These are phyloP conservation scores for Salix exigua DNA, from an alignment of 345 rosid species.

Conservation along the genomic window DNA sequence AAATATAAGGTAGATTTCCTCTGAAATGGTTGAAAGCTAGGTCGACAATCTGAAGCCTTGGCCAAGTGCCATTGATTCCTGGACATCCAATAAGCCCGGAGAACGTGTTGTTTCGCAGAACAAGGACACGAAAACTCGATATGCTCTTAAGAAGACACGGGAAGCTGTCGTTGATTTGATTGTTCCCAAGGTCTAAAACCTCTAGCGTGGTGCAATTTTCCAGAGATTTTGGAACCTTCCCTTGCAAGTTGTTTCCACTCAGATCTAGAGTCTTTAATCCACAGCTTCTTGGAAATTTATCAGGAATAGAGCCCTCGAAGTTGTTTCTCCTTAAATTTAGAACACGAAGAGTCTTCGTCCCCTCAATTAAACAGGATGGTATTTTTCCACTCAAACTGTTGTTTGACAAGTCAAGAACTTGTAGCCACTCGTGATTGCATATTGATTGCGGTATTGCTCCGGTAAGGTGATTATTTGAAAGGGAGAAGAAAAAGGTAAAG, in stretches of 20 bases:
- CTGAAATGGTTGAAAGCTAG: slow-evolving; percentile 32
- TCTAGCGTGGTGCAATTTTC: slow-evolving; percentile 27
- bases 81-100: slow-evolving; percentile 15
- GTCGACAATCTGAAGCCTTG: slow-evolving; percentile 40
- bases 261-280: slow-evolving; percentile 31
- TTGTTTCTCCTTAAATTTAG: slow-evolving; percentile 32
- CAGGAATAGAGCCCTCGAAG: slow-evolving; percentile 16
- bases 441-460: slow-evolving; percentile 38
- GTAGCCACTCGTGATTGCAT: slow-evolving; percentile 19
- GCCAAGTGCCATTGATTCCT: background rate
- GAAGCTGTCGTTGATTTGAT: slow-evolving; percentile 24
- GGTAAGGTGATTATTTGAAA: slow-evolving; percentile 25
- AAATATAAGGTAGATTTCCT: slow-evolving; percentile 13
- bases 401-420: slow-evolving; percentile 34
- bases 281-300: slow-evolving; percentile 15
- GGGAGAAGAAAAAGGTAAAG: slow-evolving; percentile 19
- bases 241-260: slow-evolving; percentile 30
- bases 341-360: slow-evolving; percentile 14
- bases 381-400: slow-evolving; percentile 33
- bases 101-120: slow-evolving; percentile 31
- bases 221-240: slow-evolving; percentile 30
- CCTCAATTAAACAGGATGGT: slow-evolving; percentile 20
- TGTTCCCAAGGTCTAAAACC: slow-evolving; percentile 40
- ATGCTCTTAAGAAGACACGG: slow-evolving; percentile 32
- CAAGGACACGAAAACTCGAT: slow-evolving; percentile 33